Evolutionary conservation across 176 grass and related monocot species (phyloP).

Genomic region (Zoysia japonica): DNA sequence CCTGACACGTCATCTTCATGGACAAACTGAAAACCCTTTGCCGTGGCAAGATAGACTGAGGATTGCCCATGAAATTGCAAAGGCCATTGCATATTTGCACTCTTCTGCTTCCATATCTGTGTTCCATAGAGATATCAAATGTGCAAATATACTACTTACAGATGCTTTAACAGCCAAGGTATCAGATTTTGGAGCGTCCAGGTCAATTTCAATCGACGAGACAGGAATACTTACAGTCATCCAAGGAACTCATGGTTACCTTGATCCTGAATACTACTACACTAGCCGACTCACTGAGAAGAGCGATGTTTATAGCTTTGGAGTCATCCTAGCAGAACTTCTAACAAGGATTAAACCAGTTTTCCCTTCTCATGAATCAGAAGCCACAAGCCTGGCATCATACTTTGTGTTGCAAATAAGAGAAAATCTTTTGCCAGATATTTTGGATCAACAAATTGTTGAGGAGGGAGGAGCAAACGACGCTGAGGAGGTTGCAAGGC

Average conservation of each 20-base stretch:
- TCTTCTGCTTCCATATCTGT: slow-evolving; percentile 46
- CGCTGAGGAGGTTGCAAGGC: slow-evolving; percentile 14
- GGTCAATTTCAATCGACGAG: slow-evolving; percentile 41
- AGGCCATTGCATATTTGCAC: slow-evolving; percentile 45
- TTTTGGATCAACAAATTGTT: slow-evolving; percentile 39
- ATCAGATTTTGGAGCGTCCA: slow-evolving; percentile 55
- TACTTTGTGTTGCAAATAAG: slow-evolving; percentile 20
- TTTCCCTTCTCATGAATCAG: slow-evolving; percentile 31
- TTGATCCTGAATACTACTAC: slow-evolving; percentile 53
- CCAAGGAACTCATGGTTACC: slow-evolving; percentile 50
- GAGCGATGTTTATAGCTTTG: slow-evolving; percentile 49
- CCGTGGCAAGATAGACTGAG: slow-evolving; percentile 47
- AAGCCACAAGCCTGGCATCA: slow-evolving; percentile 17
- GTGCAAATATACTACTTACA: slow-evolving; percentile 47
- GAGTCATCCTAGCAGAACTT: slow-evolving; percentile 46
- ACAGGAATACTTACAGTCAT: slow-evolving; percentile 34
- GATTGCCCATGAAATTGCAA: slow-evolving; percentile 53
- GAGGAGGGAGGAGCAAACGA: slow-evolving; percentile 18
- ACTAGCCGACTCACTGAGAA: slow-evolving; percentile 42
- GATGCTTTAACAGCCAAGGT: slow-evolving; percentile 42
- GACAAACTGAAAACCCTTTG: slow-evolving; percentile 3
- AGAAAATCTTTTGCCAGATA: slow-evolving; percentile 34
- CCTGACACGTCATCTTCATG: slow-evolving; percentile 41
- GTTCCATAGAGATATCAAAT: slow-evolving; percentile 60
- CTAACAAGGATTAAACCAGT: slow-evolving; percentile 29